Percentiles rank a stretch among this genome's conserved stretches.
Evolutionary conservation across 805 yeast genomes (phyloP).

Genomic region (Candida nanaspora): DNA sequence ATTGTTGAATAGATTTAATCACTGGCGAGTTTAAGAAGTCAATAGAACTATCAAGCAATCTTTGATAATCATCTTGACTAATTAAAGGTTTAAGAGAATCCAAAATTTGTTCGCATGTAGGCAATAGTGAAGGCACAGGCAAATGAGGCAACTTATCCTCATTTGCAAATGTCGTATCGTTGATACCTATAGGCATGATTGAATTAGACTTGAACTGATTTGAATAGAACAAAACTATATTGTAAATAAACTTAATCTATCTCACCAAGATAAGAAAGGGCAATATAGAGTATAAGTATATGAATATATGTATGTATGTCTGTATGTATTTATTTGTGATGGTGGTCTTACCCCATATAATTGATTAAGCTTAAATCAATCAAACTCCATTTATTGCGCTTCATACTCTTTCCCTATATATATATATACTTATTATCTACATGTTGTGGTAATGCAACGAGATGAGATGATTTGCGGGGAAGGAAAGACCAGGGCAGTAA

Average conservation of each 20-base stretch:
- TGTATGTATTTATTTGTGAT: no score
- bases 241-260: no score
- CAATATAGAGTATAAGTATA: no score
- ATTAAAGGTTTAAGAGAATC: conserved; percentile 55
- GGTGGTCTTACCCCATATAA: no score
- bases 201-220: not conserved
- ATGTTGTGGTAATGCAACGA: no score
- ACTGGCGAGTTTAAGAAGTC: conserved; percentile 36
- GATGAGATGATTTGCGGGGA: no score
- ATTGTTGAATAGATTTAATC: conserved; percentile 43
- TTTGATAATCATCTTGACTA: conserved; percentile 41
- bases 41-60: conserved; percentile 35
- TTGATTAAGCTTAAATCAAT: no score
- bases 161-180: conserved; percentile 27
- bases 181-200: not conserved
- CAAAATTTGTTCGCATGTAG: conserved; percentile 46
- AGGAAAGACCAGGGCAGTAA: not conserved
- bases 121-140: conserved; percentile 52
- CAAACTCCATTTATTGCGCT: no score
- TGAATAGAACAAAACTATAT: no score
- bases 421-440: no score
- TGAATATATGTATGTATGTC: no score
- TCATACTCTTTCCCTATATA: no score
- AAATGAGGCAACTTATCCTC: conserved; percentile 45
- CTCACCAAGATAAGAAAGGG: not conserved